These are phyloP conservation scores for Pythium folliculosum DNA, from an alignment of 352 stramenopile species.

Conservation along the genomic window DNA sequence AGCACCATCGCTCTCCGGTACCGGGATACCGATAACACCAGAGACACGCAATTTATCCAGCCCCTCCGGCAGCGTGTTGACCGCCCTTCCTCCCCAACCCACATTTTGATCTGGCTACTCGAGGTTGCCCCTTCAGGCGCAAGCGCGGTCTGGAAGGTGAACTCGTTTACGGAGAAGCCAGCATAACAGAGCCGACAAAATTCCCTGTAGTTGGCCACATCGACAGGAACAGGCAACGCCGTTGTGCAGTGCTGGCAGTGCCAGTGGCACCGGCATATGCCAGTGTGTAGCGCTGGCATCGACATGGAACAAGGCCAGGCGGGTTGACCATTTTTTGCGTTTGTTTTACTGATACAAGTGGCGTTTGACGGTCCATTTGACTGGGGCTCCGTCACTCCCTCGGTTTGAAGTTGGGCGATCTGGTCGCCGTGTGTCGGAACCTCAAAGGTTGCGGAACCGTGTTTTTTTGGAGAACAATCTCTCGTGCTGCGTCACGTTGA, in stretches of 20 bases:
- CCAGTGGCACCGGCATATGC: no score
- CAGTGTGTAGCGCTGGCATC: not conserved
- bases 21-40: no score
- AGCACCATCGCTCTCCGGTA: no score
- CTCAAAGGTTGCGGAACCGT: not conserved
- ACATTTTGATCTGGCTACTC: no score
- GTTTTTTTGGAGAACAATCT: not conserved
- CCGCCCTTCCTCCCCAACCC: no score
- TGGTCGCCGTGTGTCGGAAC: not conserved
- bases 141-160: not conserved
- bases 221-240: no score
- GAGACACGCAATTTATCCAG: no score
- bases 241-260: no score
- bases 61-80: no score
- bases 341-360: constrained; percentile 2
- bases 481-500: constrained; percentile 17
- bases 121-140: not conserved
- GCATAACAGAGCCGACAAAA: not conserved
- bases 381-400: not conserved
- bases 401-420: constrained; percentile 12
- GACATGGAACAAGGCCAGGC: not conserved
- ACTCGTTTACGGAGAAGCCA: not conserved
- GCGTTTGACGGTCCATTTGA: constrained; percentile 1
- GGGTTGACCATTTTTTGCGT: not conserved
- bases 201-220: no score